These are phyloP conservation scores for Gnomoniopsis sp. DNA, from an alignment of 2,329 filamentous ascomycete genomes.

Conservation along the genomic window DNA sequence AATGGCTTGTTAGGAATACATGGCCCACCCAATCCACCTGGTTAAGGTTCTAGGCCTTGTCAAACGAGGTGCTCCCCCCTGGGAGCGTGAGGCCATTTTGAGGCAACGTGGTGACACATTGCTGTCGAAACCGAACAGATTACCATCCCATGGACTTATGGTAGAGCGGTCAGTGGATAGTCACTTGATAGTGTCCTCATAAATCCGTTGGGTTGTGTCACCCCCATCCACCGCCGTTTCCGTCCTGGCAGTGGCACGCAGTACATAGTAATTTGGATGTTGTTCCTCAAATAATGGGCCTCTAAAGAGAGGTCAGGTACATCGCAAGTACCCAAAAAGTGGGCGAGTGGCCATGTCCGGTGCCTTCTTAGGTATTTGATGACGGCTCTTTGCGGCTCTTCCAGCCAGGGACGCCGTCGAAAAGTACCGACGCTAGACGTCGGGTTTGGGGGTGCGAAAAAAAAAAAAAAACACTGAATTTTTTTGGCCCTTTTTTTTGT, in stretches of 20 bases:
- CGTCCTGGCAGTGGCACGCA: no score
- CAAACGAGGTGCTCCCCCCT: neutral
- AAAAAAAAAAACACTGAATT: neutral
- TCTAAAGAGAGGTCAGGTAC: no score
- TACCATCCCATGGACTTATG: neutral
- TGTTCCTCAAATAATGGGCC: no score
- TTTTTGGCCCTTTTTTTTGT: neutral
- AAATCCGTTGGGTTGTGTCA: no score
- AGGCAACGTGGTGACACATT: slow-evolving; percentile 5
- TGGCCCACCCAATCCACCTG: neutral
- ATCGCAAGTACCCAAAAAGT: no score
- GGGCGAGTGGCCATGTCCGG: no score
- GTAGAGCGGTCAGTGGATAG: neutral
- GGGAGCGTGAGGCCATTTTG: neutral
- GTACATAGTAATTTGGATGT: no score
- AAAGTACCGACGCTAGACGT: no score
- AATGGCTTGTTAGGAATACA: neutral
- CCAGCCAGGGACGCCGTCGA: no score
- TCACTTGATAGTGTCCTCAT: neutral
- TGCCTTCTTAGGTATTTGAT: no score
- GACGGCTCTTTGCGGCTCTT: no score
- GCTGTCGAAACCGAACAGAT: neutral
- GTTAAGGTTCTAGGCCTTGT: slow-evolving; percentile 9
- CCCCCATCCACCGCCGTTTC: no score
- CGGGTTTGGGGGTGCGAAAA: neutral